Conservation (phyloP, 371 early-diverging fungal genomes). For the Umbelopsis sp. region DNA sequence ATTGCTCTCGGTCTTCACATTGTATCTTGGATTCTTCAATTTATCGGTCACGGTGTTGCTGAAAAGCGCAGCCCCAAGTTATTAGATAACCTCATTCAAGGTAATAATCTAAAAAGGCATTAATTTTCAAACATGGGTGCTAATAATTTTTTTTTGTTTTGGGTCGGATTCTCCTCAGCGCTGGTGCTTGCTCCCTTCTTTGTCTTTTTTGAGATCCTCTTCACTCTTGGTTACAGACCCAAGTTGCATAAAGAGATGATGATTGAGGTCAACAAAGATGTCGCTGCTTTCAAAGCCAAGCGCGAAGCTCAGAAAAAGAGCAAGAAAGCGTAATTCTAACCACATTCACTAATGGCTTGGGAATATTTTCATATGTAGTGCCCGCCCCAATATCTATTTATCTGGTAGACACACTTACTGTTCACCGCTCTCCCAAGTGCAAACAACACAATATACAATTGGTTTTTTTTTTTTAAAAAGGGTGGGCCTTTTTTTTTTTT, state of each 20-base stretch:
- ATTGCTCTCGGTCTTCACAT: conserved; percentile 67
- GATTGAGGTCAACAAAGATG: conserved; percentile 59
- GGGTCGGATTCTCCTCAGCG: conserved; percentile 48
- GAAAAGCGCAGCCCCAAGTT: conserved; percentile 92
- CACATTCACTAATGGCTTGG: neutral
- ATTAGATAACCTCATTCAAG: conserved; percentile 83
- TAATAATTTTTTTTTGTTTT: neutral
- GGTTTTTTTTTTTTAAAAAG: too few relatives aligned
- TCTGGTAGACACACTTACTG: too few relatives aligned
- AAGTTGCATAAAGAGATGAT: conserved; percentile 67
- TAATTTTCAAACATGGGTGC: neutral
- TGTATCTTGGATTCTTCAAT: conserved; percentile 86
- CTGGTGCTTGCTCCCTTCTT: conserved; percentile 94
- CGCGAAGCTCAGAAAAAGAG: conserved; percentile 27
- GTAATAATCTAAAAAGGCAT: conserved; percentile 32
- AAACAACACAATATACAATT: too few relatives aligned
- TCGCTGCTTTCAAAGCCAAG: conserved; percentile 66
- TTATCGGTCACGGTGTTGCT: conserved; percentile 83
- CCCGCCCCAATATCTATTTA: too few relatives aligned
- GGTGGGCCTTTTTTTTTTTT: neutral
- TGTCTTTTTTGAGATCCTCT: conserved; percentile 90
- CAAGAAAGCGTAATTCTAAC: conserved; percentile 25
- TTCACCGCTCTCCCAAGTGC: too few relatives aligned
- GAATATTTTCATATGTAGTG: neutral
- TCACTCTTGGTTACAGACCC: conserved; percentile 84